phyloP scores from a whole-genome alignment of 2,329 filamentous ascomycete genomes.

The Aureobasidium sp. region DNA sequence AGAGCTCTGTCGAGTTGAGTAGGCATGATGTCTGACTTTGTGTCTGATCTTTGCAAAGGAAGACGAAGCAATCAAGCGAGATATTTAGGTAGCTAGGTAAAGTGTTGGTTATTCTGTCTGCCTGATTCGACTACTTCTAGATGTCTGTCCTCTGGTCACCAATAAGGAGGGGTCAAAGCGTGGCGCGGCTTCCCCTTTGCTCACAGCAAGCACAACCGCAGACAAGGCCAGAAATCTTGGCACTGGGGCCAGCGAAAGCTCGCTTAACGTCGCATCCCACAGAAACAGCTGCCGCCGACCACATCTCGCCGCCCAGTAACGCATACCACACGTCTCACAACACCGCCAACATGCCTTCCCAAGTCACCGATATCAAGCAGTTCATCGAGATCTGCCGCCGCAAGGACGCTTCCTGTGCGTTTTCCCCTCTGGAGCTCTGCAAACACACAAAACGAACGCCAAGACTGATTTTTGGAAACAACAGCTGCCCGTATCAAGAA shows the following conservation, averaged over 20 bases:
- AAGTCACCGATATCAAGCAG: conserved; percentile 98
- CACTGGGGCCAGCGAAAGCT: not conserved
- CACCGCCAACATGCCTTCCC: conserved; percentile 82
- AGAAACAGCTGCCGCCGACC: not conserved
- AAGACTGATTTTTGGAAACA: not conserved
- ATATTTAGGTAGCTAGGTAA: not conserved
- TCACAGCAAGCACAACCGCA: not conserved
- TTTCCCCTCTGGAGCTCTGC: conserved; percentile 11
- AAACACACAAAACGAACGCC: not conserved
- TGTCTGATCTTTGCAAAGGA: too few species aligned
- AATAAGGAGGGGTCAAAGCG: not conserved
- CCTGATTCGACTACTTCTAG: not conserved
- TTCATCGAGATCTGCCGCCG: conserved; percentile 99
- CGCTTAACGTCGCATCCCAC: not conserved
- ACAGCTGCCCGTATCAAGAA: conserved; percentile 60
- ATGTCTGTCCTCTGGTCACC: not conserved
- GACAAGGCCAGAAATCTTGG: not conserved
- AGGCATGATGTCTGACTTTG: conserved; percentile 39
- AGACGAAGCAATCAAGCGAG: too few species aligned
- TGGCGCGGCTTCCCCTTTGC: not conserved
- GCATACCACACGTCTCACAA: not conserved
- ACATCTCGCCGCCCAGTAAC: not conserved
- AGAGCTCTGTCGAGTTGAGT: conserved; percentile 42
- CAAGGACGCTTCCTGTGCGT: conserved; percentile 97
- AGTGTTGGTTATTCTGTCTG: not conserved